Percentiles rank a stretch among this genome's conserved stretches.
Conservation (phyloP, 129 eudicot genomes). For the Tagetes erecta region DNA sequence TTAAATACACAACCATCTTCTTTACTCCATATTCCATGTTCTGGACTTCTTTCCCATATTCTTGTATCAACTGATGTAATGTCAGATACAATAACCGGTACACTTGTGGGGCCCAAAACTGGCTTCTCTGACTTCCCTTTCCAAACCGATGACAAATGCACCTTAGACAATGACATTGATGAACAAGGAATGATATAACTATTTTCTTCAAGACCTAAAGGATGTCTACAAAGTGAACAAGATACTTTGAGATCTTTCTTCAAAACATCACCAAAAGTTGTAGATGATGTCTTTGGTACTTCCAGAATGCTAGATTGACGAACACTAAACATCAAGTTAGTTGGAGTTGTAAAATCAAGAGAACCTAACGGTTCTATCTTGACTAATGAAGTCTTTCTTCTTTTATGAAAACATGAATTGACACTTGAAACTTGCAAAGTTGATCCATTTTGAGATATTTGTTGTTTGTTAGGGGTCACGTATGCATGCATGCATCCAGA, state of each 20-base stretch:
- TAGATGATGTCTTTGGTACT: slow-evolving; percentile 30
- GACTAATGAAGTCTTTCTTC: slow-evolving; percentile 49
- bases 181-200: slow-evolving; percentile 49
- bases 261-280: slow-evolving; percentile 37
- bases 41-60: slow-evolving; percentile 39
- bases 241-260: slow-evolving; percentile 48
- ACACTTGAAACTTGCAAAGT: slow-evolving; percentile 49
- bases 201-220: slow-evolving; percentile 74
- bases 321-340: slow-evolving; percentile 25
- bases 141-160: slow-evolving; percentile 51
- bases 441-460: slow-evolving; percentile 39
- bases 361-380: slow-evolving; percentile 34
- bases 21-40: slow-evolving; percentile 84
- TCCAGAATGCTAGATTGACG: slow-evolving; percentile 23
- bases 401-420: slow-evolving; percentile 56
- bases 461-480: slow-evolving; percentile 53
- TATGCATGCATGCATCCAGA: slow-evolving; percentile 33
- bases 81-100: slow-evolving; percentile 53
- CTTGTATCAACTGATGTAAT: slow-evolving; percentile 51
- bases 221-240: slow-evolving; percentile 60
- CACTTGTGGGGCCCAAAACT: slow-evolving; percentile 27
- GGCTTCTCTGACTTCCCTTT: slow-evolving; percentile 39
- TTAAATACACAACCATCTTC: slow-evolving; percentile 96
- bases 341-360: slow-evolving; percentile 37
- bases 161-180: slow-evolving; percentile 48